Evolutionary conservation across 169 alveolate species (phyloP).

Genomic region (Plasmodium ovale): DNA sequence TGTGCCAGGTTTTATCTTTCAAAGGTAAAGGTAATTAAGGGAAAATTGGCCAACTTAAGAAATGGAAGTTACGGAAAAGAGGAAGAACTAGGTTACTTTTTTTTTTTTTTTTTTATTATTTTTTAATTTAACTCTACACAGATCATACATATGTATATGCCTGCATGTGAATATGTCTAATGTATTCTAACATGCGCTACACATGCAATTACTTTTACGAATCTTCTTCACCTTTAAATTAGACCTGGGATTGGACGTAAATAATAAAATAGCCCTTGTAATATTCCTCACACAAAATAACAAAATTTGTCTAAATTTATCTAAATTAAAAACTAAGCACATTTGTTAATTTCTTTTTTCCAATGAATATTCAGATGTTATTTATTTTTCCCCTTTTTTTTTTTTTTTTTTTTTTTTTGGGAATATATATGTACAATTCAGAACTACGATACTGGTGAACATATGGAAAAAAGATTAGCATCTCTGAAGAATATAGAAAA

Average conservation of each 20-base stretch:
- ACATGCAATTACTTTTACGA: neutral
- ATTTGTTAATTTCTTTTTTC: no score
- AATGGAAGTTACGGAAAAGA: slow-evolving; percentile 11
- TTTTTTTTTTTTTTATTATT: neutral
- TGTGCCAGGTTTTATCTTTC: slow-evolving; percentile 42
- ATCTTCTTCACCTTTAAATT: neutral
- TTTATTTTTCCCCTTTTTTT: neutral
- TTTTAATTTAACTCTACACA: neutral
- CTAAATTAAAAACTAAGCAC: no score
- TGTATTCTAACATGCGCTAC: neutral
- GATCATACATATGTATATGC: neutral
- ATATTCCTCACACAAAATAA: neutral
- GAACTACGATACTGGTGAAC: slow-evolving; percentile 10
- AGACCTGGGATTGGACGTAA: neutral
- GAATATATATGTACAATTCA: neutral
- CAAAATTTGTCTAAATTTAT: neutral
- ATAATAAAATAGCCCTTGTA: neutral
- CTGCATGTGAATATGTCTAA: no score
- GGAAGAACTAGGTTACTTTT: neutral
- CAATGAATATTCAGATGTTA: no score
- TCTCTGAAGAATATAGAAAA: slow-evolving; percentile 67
- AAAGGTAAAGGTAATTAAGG: slow-evolving; percentile 23
- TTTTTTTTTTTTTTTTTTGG: no score
- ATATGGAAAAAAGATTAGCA: slow-evolving; percentile 42
- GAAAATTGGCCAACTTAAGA: slow-evolving; percentile 16